These are phyloP conservation scores for Thuja plicata DNA, from an alignment of 83 land plant genomes.

Conservation along the genomic window DNA sequence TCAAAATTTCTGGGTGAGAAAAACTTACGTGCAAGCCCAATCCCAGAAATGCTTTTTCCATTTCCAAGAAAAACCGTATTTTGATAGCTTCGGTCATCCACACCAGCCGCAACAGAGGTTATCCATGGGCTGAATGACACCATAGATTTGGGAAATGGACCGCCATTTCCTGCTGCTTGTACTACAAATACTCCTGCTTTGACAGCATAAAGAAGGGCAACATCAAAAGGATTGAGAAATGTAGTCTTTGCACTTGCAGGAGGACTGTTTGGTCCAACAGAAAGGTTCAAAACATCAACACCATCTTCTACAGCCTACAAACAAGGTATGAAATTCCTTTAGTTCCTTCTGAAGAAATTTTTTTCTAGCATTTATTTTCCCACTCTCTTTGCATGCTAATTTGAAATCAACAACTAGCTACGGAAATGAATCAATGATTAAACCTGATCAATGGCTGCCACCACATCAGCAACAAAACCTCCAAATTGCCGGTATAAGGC, in stretches of 20 bases:
- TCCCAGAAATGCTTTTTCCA: conserved; percentile 62
- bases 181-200: conserved; percentile 90
- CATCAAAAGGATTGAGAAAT: conserved; percentile 81
- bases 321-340: conserved; percentile 5
- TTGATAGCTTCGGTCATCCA: conserved; percentile 81
- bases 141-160: conserved; percentile 79
- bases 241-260: conserved; percentile 67
- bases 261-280: conserved; percentile 89
- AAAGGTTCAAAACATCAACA: conserved; percentile 92
- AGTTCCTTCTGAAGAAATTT: background rate
- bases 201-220: conserved; percentile 81
- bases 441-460: conserved; percentile 98
- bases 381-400: background rate
- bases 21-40: conserved; percentile 86
- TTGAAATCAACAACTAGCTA: background rate
- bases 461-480: conserved; percentile 92
- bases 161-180: conserved; percentile 95
- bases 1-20: background rate
- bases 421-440: background rate
- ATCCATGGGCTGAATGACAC: conserved; percentile 97
- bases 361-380: background rate
- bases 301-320: conserved; percentile 96
- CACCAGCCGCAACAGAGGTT: conserved; percentile 77
- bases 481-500: conserved; percentile 92
- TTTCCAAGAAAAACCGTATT: conserved; percentile 70